Base-by-base conservation (phyloP, 352 stramenopile species). In the Globisporangium abappressorium region DNA sequence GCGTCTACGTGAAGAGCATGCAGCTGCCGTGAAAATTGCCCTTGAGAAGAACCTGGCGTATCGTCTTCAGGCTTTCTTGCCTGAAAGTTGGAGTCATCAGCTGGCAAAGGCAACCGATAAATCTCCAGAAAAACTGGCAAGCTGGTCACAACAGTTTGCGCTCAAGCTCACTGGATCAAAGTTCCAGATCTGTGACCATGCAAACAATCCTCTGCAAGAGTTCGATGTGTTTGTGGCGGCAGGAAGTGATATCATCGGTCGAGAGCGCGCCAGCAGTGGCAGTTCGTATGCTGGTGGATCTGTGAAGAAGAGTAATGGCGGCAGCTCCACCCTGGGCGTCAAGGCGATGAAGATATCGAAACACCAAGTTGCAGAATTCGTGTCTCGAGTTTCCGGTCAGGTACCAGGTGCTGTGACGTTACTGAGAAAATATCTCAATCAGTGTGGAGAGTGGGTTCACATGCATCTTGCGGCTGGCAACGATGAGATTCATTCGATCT, bases 1-100 rank as follows among this genome's bases (percentile, higher is more conserved):
- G 61, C 75, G 81, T 57, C 60, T 91, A 43, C 79, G 83, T 26
- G 81, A 92, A 69, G 85, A 93, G 38, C 82, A 92, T 63, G 83
- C 80, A 47, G 77, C 82, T 3, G 85, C 85, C 30, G 73, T 85
- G 2, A 93, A 90, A 58, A 69, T 73, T 57, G 82, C 81, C 4
- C 70, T 74, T 8, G 83, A 92, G 60, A 86, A 90, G 43, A 75
- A 92, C 56, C 63, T 93, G 49, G 72, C 69, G 26, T 92, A 87
- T 28, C 76, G 75, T 0, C 67, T 92, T 4, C 66, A 78, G 43
- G 66, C 71, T 20, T 91, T 89, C 60, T 53, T 89, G 18, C 76
- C 79, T 7, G 53, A 41, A 33, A 43, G 43, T 20, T 64, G 53
- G 62, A 43, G 30, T 33, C 56, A 54, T 6, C 57, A 72, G 33